phyloP scores from a whole-genome alignment of 768 basidiomycete genomes.

The Chlorophyllum brunneum region DNA sequence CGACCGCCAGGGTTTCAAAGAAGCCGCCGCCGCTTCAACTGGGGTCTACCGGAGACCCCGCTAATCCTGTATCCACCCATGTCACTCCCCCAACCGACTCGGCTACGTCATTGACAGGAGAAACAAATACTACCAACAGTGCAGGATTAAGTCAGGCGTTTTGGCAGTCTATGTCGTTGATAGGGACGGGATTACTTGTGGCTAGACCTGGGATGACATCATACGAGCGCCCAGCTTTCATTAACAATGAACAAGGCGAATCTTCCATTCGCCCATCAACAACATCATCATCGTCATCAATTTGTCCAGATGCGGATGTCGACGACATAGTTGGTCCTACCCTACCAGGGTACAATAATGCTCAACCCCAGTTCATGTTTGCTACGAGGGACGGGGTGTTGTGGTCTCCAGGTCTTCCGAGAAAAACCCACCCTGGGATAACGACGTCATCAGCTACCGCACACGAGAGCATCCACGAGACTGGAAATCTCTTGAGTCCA shows the following conservation, averaged over 20 bases:
- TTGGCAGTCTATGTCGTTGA: slow-evolving; percentile 40
- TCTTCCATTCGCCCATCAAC: no score
- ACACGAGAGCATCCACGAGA: not conserved
- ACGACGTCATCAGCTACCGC: slow-evolving; percentile 1
- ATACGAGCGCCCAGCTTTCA: no score
- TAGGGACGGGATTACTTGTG: slow-evolving; percentile 20
- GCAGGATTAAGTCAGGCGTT: slow-evolving; percentile 37
- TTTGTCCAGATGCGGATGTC: no score
- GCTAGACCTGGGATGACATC: slow-evolving; percentile 23
- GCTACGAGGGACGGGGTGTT: slow-evolving; percentile 36
- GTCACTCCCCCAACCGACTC: no score
- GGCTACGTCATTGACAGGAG: no score
- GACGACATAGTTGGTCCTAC: not conserved
- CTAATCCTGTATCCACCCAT: no score
- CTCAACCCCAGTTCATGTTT: slow-evolving; percentile 31
- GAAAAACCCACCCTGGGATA: not conserved
- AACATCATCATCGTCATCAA: not conserved
- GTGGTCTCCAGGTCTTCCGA: slow-evolving; percentile 38
- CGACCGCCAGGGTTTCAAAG: no score
- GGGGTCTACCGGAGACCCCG: no score
- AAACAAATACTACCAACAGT: no score
- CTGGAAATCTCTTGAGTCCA: slow-evolving; percentile 16
- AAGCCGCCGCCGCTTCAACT: no score
- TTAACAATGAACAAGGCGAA: no score
- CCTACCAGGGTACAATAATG: not conserved